Evolutionary conservation across 306 rosid species (phyloP).

Genomic region (Lablab purpureus): DNA sequence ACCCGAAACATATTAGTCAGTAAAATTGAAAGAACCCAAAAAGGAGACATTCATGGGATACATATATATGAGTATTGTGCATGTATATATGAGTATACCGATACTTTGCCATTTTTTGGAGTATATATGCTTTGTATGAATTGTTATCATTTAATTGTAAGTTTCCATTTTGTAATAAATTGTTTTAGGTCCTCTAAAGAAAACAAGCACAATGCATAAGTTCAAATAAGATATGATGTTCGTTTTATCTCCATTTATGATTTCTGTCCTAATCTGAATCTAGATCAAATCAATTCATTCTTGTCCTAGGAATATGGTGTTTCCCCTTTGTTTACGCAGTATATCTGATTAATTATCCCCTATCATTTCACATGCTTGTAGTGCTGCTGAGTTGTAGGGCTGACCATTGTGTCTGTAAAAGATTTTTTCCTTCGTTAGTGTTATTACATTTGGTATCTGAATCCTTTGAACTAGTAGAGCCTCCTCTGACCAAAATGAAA

Average conservation of each 20-base stretch:
- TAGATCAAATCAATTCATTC: neutral
- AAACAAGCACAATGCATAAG: neutral
- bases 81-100: neutral
- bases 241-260: neutral
- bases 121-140: neutral
- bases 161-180: slow-evolving; percentile 16
- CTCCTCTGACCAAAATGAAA: slow-evolving; percentile 1
- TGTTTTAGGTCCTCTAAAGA: slow-evolving; percentile 4
- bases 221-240: neutral
- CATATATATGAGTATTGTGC: neutral
- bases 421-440: neutral
- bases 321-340: slow-evolving; percentile 12
- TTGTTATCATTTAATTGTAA: neutral
- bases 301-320: slow-evolving; percentile 9
- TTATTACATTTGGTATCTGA: slow-evolving; percentile 4
- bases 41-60: neutral
- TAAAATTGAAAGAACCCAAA: neutral
- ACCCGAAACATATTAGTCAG: neutral
- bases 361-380: neutral
- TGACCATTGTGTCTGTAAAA: neutral
- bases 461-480: slow-evolving; percentile 2
- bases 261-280: neutral
- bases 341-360: slow-evolving; percentile 13
- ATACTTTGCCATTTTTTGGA: neutral
- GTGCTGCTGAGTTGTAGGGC: slow-evolving; percentile 25